Base-by-base conservation (phyloP, 352 stramenopile genomes). In the Phytophthora aleatoria region DNA sequence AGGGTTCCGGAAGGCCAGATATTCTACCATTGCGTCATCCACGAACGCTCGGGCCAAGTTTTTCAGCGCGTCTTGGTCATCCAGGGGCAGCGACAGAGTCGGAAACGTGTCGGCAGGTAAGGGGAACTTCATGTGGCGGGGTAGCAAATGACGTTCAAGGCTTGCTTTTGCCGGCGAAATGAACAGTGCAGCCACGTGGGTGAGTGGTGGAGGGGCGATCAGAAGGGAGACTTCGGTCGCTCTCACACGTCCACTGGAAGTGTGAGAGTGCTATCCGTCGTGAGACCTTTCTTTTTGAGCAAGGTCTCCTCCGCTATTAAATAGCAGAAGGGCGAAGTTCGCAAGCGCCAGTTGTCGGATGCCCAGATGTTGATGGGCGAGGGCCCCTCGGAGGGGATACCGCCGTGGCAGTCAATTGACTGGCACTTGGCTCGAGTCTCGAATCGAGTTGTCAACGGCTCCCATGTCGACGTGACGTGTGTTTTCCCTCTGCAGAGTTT, bases 11-110 rank as follows among this genome's bases (percentile, higher is more conserved):
- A 83, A 82, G 27, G 68, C 60, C 8, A 71, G 63, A 63, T 88
- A 89, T 47, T 88, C 65, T 20, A 58, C 44, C 41, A 89, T 30
- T 0, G 77, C 71, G 13, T 85, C 73, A 42, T 71, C 61, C 20
- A 91, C 66, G 35, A 89, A 77, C 5, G 67, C 60, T 24, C 64
- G 49, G 0, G 67, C 76, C 42, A 85, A 48, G 15, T 63, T 60
- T 4, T 64, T 69, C 36, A 88, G 67, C 30, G 73, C 69, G 24
- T 71, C 56, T 33, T 74, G 57, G 56, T 86, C 82, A 31, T 79
- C 61, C 9, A 44, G 55, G 26, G 76, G 65, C 54, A 91, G 60
- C 16, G 60, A 56, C 24, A 90, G 55, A 35, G 76, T 69, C 28
- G 75, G 70, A 52, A 90, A 85, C 49, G 70, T 74, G 31, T 65